Percentiles rank a stretch among this genome's conserved stretches.
These are phyloP conservation scores for Hypoxylon sp. DNA, from an alignment of 2,329 filamentous ascomycete species.

Conservation along the genomic window DNA sequence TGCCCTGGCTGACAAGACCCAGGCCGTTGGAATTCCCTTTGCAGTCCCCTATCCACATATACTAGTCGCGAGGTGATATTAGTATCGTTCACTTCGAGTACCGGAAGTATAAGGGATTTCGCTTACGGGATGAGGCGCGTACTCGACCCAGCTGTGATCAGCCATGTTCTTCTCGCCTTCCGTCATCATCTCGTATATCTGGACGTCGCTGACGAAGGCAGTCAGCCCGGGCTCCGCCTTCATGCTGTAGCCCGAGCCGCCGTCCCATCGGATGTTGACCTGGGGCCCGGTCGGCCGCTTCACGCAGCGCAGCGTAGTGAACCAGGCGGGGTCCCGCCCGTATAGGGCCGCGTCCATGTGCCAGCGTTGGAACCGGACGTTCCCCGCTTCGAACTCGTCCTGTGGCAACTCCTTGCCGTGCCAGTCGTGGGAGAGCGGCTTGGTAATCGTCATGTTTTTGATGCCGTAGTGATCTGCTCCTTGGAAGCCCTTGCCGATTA, in stretches of 20 bases:
- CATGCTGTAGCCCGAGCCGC: constrained; percentile 57
- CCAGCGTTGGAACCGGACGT: constrained; percentile 61
- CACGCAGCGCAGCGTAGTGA: constrained; percentile 56
- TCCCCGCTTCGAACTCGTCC: constrained; percentile 54
- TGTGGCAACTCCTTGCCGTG: constrained; percentile 51
- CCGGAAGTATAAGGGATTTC: background rate
- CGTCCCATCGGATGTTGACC: constrained; percentile 57
- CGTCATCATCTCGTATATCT: constrained; percentile 56
- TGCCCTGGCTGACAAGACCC: constrained; percentile 54
- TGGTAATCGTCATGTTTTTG: constrained; percentile 51
- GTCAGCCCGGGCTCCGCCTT: constrained; percentile 57
- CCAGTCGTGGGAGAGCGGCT: constrained; percentile 53
- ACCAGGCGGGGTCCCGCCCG: constrained; percentile 56
- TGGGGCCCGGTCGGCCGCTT: constrained; percentile 53
- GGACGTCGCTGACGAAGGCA: constrained; percentile 58
- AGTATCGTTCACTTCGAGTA: constrained; percentile 5
- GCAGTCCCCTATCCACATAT: constrained; percentile 58
- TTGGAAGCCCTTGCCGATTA: constrained; percentile 60
- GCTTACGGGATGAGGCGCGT: constrained; percentile 55
- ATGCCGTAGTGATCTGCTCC: constrained; percentile 59
- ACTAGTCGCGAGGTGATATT: constrained; percentile 41
- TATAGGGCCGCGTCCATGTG: constrained; percentile 62
- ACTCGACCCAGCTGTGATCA: constrained; percentile 60
- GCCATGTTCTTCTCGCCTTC: constrained; percentile 56
- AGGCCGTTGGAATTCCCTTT: constrained; percentile 56